Conservation (phyloP, 2,329 filamentous ascomycete species). For the Paracoccidioides lutzii region DNA sequence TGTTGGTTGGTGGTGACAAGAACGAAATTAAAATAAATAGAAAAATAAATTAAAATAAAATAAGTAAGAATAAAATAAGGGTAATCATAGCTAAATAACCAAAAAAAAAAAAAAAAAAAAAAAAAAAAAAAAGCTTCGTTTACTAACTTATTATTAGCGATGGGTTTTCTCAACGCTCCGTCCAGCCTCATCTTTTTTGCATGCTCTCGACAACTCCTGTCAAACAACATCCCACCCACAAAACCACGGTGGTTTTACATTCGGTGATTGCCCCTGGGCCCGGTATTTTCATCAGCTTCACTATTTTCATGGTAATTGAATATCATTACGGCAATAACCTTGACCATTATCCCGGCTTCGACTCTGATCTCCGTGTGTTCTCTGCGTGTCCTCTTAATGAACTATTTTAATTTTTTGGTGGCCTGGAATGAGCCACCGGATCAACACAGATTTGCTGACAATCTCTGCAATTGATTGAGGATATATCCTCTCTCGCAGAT, state of each 20-base stretch:
- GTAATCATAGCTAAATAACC: not conserved
- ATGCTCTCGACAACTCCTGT: not conserved
- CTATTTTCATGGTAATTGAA: not conserved
- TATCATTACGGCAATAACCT: not conserved
- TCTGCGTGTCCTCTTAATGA: not conserved
- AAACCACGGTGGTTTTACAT: not conserved
- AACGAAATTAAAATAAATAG: not conserved
- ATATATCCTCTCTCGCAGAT: not conserved
- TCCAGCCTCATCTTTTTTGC: constrained; percentile 1
- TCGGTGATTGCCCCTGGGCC: not conserved
- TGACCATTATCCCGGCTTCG: not conserved
- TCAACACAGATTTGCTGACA: not conserved
- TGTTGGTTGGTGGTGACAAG: not conserved
- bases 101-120: not conserved
- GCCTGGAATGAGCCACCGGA: not conserved
- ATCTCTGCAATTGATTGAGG: not conserved
- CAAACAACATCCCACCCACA: not conserved
- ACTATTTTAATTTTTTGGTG: not conserved
- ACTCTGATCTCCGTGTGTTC: not conserved
- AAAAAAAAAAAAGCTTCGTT: not conserved
- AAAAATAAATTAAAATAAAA: not conserved
- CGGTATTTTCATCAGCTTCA: not conserved
- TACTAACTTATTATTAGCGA: not conserved
- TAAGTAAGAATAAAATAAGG: not conserved
- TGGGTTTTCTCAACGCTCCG: not conserved